Evolutionary conservation across 768 basidiomycete genomes (phyloP).

Genomic region (Coprinopsis strossmayeri): DNA sequence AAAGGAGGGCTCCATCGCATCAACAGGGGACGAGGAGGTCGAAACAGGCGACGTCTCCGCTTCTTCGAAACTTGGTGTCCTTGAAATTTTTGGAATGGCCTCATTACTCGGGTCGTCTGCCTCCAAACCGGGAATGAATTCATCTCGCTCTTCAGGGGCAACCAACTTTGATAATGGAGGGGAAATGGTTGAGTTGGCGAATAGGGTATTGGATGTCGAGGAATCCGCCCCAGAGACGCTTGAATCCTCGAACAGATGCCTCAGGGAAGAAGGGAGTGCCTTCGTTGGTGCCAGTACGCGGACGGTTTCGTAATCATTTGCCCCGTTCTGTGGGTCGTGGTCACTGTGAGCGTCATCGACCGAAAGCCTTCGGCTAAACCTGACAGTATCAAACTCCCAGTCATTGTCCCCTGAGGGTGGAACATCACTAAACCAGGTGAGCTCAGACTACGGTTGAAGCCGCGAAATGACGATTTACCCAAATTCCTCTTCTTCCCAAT

Average conservation of each 20-base stretch:
- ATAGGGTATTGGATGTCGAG: neutral
- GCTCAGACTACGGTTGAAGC: no score
- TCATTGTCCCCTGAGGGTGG: slow-evolving; percentile 24
- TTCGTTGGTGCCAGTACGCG: slow-evolving; percentile 37
- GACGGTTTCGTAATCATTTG: slow-evolving; percentile 29
- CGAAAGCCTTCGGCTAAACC: slow-evolving; percentile 24
- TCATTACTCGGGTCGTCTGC: no score
- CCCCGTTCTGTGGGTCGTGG: slow-evolving; percentile 20
- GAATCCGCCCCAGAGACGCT: slow-evolving; percentile 11
- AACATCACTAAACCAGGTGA: no score
- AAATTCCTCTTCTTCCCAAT: slow-evolving; percentile 71
- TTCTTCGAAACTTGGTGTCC: no score
- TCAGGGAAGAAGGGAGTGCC: slow-evolving; percentile 69
- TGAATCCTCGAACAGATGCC: slow-evolving; percentile 69
- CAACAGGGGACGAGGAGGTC: no score
- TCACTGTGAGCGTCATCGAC: slow-evolving; percentile 14
- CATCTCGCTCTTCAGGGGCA: no score
- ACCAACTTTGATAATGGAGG: neutral
- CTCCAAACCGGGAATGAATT: no score
- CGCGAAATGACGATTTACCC: no score
- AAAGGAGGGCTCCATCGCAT: no score
- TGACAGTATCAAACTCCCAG: slow-evolving; percentile 78
- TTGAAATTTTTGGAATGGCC: no score
- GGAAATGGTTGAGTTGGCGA: neutral
- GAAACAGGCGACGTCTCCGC: no score